Evolutionary conservation across 139 green algal species (phyloP), one percentile per base, ranked within the genome.

Genomic region (Chlamydomonas schloesseri): DNA sequence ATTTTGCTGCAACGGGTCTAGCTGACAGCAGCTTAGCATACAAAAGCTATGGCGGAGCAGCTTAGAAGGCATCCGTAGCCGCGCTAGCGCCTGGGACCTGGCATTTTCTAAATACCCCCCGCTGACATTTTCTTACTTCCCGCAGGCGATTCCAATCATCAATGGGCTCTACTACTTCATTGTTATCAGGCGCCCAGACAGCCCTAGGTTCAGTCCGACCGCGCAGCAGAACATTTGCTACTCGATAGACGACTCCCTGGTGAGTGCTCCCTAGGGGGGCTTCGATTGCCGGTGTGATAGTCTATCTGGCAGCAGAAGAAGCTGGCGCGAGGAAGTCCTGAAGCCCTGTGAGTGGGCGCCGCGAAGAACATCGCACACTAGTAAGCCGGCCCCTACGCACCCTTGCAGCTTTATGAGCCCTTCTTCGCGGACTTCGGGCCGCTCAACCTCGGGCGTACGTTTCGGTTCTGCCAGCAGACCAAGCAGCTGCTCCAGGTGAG

Each of bases 371-470:
- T n/a, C n/a, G n/a, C n/a, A n/a, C n/a, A n/a, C n/a, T n/a, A n/a
- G n/a, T n/a, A n/a, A n/a, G n/a, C n/a, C n/a, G n/a, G n/a, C n/a
- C n/a, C n/a, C n/a, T n/a, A n/a, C n/a, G n/a, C n/a, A n/a, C n/a
- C n/a, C n/a, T n/a, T n/a, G 81, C 93, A 96, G 91, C 83, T 98
- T 6, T 98, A 98, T 82, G 96, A 98, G 83, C 95, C 96, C 3
- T 99, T 99, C 85, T 98, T 95, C 71, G 94, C 92, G 26, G 96
- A 99, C 88, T 99, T 99, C 88, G 96, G 96, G 3, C 96, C 96
- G 5, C 92, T 98, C 24, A 98, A 99, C 89, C 91, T 99, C 57
- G 96, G 95, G 17, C 90, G 93, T 67, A 90, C 94, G 0, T 97
- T 93, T 86, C 90, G 94, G 26, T 98, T 97, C 88, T 97, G 94